Conservation (phyloP, 495 filamentous ascomycete species). For the Hamigera avellanea region DNA sequence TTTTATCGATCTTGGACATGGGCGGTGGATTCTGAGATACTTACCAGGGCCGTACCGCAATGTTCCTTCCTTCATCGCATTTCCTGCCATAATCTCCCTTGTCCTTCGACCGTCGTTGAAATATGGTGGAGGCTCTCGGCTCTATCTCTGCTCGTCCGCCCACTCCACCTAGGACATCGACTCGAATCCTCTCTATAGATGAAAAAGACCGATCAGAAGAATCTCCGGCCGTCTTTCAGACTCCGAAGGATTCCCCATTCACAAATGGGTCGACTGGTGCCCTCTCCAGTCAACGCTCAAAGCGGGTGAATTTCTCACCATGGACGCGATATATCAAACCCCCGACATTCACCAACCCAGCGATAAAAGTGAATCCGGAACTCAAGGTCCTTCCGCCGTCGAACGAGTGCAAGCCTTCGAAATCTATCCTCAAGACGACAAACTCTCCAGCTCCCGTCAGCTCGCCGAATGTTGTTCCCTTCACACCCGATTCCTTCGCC, state of each 20-base stretch:
- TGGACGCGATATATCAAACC: slow-evolving; percentile 60
- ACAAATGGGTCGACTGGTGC: slow-evolving; percentile 22
- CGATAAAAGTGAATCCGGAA: slow-evolving; percentile 30
- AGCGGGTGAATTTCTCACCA: slow-evolving; percentile 67
- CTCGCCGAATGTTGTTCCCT: slow-evolving; percentile 25
- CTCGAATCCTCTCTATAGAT: slow-evolving; percentile 19
- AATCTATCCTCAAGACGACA: slow-evolving; percentile 75
- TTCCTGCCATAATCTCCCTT: slow-evolving; percentile 6
- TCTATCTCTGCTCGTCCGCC: slow-evolving; percentile 43
- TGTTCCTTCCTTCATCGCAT: slow-evolving; percentile 17
- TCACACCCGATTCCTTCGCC: slow-evolving; percentile 34
- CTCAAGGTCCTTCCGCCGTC: slow-evolving; percentile 42
- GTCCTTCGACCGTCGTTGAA: slow-evolving; percentile 14
- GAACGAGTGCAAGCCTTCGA: slow-evolving; percentile 54
- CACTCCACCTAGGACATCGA: slow-evolving; percentile 50
- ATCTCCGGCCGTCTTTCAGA: slow-evolving; percentile 28
- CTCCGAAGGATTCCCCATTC: slow-evolving; percentile 38
- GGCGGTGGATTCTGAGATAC: slow-evolving; percentile 9
- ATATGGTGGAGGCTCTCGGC: slow-evolving; percentile 41
- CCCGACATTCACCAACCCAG: slow-evolving; percentile 33
- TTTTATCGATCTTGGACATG: slow-evolving; percentile 5
- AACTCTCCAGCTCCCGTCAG: slow-evolving; percentile 31
- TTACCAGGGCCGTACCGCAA: slow-evolving; percentile 14
- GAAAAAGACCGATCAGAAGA: slow-evolving; percentile 15
- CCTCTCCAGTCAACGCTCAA: slow-evolving; percentile 37